A percentile compares a stretch with the other conserved stretches of the same genome.
Evolutionary conservation across 2,329 filamentous ascomycete species (phyloP).

Genomic region (Purpureocillium lavendulum): DNA sequence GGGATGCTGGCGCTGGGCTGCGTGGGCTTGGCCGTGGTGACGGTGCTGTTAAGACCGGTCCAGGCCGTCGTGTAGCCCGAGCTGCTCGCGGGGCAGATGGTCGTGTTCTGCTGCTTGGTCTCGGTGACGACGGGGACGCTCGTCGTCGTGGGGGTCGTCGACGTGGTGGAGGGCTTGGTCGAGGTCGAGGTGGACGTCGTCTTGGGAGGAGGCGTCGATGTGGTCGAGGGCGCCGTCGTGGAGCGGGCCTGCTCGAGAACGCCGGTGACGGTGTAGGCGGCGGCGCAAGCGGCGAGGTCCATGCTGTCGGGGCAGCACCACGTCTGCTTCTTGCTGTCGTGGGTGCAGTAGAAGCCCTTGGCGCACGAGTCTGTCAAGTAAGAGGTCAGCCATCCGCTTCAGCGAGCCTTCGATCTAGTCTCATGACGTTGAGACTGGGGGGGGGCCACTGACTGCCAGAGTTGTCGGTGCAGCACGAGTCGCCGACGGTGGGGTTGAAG

Average conservation of each 20-base stretch:
- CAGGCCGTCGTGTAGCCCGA: slow-evolving; percentile 19
- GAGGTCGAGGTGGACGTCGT: slow-evolving; percentile 19
- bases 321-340: slow-evolving; percentile 39
- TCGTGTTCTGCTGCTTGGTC: slow-evolving; percentile 15
- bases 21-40: slow-evolving; percentile 14
- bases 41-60: slow-evolving; percentile 23
- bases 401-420: too few species aligned
- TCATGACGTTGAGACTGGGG: neutral
- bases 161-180: slow-evolving; percentile 17
- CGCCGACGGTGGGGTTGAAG: slow-evolving; percentile 41
- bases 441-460: slow-evolving; percentile 43
- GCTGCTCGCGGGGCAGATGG: slow-evolving; percentile 15
- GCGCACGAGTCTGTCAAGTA: slow-evolving; percentile 53
- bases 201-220: slow-evolving; percentile 12
- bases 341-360: slow-evolving; percentile 54
- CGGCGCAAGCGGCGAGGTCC: slow-evolving; percentile 46
- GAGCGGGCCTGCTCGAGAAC: slow-evolving; percentile 31
- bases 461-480: slow-evolving; percentile 49
- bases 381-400: too few species aligned
- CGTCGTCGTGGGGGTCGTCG: slow-evolving; percentile 16
- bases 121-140: slow-evolving; percentile 12
- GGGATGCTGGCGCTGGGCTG: slow-evolving; percentile 12
- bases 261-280: slow-evolving; percentile 38
- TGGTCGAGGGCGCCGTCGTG: slow-evolving; percentile 17
- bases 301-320: slow-evolving; percentile 53